Conservation (phyloP, 345 rosid species). For the Lenwebbia sp. region DNA sequence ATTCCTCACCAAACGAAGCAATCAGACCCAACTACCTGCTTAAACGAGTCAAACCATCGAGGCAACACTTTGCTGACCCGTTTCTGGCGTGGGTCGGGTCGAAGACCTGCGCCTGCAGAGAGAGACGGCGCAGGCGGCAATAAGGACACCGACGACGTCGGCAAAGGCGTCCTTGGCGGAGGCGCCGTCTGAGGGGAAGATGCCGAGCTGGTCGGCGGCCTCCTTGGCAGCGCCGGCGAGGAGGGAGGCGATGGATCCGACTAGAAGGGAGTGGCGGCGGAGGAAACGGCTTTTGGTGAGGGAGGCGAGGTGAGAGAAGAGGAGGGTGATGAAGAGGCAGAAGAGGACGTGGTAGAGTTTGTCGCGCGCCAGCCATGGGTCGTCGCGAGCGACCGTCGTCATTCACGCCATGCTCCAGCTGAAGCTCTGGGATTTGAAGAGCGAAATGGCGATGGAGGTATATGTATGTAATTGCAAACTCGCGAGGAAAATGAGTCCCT, state of each 20-base stretch:
- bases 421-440: not conserved
- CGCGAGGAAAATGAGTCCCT: not conserved
- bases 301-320: conserved; percentile 55
- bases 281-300: conserved; percentile 39
- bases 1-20: not conserved
- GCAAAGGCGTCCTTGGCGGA: conserved; percentile 75
- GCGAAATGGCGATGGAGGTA: not conserved
- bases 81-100: conserved; percentile 5
- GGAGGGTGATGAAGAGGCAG: conserved; percentile 51
- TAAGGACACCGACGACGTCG: conserved; percentile 52
- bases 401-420: not conserved
- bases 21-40: not conserved
- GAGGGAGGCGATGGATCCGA: conserved; percentile 72
- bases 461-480: not conserved
- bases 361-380: conserved; percentile 84
- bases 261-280: conserved; percentile 39
- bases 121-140: conserved; percentile 40
- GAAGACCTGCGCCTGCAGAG: conserved; percentile 3
- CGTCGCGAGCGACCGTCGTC: conserved; percentile 3
- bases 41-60: conserved; percentile 8
- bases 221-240: conserved; percentile 88
- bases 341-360: conserved; percentile 80
- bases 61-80: conserved; percentile 25
- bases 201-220: conserved; percentile 70
- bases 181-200: conserved; percentile 84